Base-by-base conservation (phyloP, 208 protist species). In the Trypanosoma scelopori region DNA sequence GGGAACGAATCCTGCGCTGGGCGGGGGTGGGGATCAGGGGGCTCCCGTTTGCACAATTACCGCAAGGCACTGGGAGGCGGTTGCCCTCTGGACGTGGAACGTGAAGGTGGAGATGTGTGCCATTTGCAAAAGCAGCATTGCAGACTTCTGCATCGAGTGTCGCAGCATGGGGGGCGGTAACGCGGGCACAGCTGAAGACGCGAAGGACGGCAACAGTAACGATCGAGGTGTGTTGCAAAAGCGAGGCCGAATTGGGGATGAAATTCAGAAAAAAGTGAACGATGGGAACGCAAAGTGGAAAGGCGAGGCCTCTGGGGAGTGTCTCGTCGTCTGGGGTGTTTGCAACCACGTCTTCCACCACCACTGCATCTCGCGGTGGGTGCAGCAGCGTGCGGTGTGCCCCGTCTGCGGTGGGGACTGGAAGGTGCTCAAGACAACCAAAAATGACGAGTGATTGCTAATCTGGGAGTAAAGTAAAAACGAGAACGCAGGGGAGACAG, bases 261-360 rank as follows among this genome's bases (percentile, higher is more conserved):
- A 22, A 22, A 55, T 12, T 27, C 6, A 22, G 18, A 35, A 32
- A 11, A 22, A 35, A 1, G 20, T 23, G 15, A 50, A 51, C 23
- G 51, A 9, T 27, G 39, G 13, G 1, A 51, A 62, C 23, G 23
- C 5, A n/a, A n/a, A 1, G 15, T 58, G 51, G 50, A n/a, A 37
- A n/a, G 47, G 20, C 32, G 30, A 43, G 48, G 51, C 47, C 15
- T 16, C 50, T 35, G 59, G 58, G 16, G 81, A 92, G 51, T 99
- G 97, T 83, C 95, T 84, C 49, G 94, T 99, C 35, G 95, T 96
- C 16, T 99, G 98, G 98, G 98, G 98, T 27, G 76, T 94, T 52
- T 99, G 98, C 82, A 97, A 97, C 46, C 98, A 99, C 71, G 97
- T 97, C 18, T 99, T 99, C 78, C 98, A 99, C 72, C 95, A 97